Conservation (phyloP, 1,284 basidiomycete species). For the Tilletia setariae region DNA sequence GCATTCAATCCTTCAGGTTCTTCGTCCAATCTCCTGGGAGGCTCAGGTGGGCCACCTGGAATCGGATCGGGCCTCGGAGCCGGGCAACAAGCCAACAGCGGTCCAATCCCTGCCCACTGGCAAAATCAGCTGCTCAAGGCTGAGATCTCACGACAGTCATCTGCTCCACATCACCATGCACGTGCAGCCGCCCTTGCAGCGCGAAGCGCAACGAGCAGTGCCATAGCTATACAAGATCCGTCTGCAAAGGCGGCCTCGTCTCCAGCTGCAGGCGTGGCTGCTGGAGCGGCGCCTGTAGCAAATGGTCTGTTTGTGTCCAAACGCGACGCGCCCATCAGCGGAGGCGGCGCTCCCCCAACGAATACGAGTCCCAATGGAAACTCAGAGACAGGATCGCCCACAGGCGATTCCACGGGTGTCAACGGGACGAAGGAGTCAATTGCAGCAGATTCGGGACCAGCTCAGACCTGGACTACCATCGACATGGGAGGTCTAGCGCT, state of each 20-base stretch:
- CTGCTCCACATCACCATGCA: slow-evolving; percentile 62
- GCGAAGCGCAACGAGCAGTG: slow-evolving; percentile 58
- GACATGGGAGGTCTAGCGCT: slow-evolving; percentile 95
- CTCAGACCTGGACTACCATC: slow-evolving; percentile 73
- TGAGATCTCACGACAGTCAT: slow-evolving; percentile 59
- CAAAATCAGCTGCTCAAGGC: slow-evolving; percentile 50
- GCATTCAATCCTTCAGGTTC: slow-evolving; percentile 1
- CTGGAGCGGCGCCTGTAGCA: slow-evolving; percentile 32
- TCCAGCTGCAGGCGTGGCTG: slow-evolving; percentile 1
- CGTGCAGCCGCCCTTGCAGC: slow-evolving; percentile 62
- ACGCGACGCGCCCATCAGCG: slow-evolving; percentile 28
- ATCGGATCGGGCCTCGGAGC: not conserved
- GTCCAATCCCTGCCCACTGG: slow-evolving; percentile 41
- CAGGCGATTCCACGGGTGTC: not conserved
- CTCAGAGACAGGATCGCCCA: not conserved
- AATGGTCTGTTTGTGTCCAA: slow-evolving; percentile 56
- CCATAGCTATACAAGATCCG: slow-evolving; percentile 57
- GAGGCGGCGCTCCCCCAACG: slow-evolving; percentile 20
- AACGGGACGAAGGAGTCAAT: slow-evolving; percentile 17
- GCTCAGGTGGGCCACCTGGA: slow-evolving; percentile 1
- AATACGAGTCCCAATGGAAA: not conserved
- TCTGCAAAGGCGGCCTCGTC: slow-evolving; percentile 52
- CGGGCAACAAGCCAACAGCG: slow-evolving; percentile 19
- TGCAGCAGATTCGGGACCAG: slow-evolving; percentile 19
- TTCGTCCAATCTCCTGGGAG: not conserved